Base-by-base conservation (phyloP, 2,329 filamentous ascomycete genomes). In the Stemphylium lycopersici region DNA sequence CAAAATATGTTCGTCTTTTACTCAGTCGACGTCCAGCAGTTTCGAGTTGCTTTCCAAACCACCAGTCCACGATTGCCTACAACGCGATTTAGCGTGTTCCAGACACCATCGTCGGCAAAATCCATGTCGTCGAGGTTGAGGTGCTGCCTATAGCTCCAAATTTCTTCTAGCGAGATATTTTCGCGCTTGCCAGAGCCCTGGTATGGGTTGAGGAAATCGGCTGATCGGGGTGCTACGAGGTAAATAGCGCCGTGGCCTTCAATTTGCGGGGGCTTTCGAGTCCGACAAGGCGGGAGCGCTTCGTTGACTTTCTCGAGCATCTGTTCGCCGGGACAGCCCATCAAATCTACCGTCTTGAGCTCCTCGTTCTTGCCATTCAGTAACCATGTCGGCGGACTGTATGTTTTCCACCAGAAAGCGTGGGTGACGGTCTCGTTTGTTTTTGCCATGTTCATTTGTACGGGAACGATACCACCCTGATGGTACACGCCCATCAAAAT, bases 361-460 rank as follows among this genome's bases (percentile, higher is more conserved):
- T 89, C 81, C 62, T 87, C 83, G 61, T 90, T 91, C 73, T 89
- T 90, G 48, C 88, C 87, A 61, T 91, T 88, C 6, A 93, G 79
- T 16, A 93, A 81, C 89, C 90, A 93, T 32, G 89, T 87, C 0
- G 90, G 90, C 15, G 90, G 90, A 70, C 87, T 90, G 70, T 93
- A 93, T 1, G 90, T 93, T 73, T 92, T 93, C 90, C 90, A 93
- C 90, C 90, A 93, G 45, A 90, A 81, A 3, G 87, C 88, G 31
- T 88, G 82, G 1, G 86, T 87, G 7, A 89, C 85, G 59, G 89
- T 63, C 16, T 72, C 87, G 4, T 84, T 81, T 61, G 90, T 87
- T 49, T 84, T 84, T 67, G 86, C 89, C 68, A 93, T 81, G 69
- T 90, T 90, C 0, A 89, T 85, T 67, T 93, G 90, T 6, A 85